Evolutionary conservation across 2,329 filamentous ascomycete species (phyloP).

Genomic region (Shiraia bambusicola): DNA sequence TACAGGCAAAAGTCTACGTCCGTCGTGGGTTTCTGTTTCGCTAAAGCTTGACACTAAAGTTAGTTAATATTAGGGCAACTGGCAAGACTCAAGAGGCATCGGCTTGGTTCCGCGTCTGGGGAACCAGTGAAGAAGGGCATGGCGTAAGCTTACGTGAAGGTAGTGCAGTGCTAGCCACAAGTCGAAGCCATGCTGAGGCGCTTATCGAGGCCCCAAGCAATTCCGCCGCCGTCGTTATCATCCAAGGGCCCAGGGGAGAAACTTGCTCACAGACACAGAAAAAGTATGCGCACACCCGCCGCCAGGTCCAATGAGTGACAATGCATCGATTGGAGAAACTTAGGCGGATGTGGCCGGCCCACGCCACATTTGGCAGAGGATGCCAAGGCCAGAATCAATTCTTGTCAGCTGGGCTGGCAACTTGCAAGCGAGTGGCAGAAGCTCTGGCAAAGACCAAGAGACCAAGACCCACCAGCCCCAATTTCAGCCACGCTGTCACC

Average conservation of each 20-base stretch:
- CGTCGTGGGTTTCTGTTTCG: too few species aligned
- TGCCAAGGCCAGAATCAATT: conserved; percentile 2
- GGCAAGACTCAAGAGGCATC: too few species aligned
- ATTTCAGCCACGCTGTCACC: conserved; percentile 31
- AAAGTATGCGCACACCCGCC: too few species aligned
- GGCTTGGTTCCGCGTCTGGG: too few species aligned
- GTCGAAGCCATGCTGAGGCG: not conserved
- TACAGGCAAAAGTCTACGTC: too few species aligned
- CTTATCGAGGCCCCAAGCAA: conserved; percentile 4
- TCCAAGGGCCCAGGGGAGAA: not conserved
- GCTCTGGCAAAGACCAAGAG: conserved; percentile 3
- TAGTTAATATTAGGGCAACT: too few species aligned
- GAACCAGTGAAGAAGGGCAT: too few species aligned
- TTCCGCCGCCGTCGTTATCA: conserved; percentile 1
- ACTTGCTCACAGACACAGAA: too few species aligned
- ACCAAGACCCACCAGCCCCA: conserved; percentile 33
- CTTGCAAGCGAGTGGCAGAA: not conserved
- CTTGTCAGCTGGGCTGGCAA: conserved; percentile 3
- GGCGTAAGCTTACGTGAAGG: not conserved
- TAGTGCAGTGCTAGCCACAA: not conserved
- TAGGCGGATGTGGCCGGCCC: conserved; percentile 14
- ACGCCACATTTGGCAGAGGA: conserved; percentile 2
- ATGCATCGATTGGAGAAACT: conserved; percentile 4
- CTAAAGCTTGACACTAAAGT: too few species aligned
- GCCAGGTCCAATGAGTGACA: conserved; percentile 16